Evolutionary conservation across 2,329 filamentous ascomycete species (phyloP).

Genomic region (Fusarium sp.): DNA sequence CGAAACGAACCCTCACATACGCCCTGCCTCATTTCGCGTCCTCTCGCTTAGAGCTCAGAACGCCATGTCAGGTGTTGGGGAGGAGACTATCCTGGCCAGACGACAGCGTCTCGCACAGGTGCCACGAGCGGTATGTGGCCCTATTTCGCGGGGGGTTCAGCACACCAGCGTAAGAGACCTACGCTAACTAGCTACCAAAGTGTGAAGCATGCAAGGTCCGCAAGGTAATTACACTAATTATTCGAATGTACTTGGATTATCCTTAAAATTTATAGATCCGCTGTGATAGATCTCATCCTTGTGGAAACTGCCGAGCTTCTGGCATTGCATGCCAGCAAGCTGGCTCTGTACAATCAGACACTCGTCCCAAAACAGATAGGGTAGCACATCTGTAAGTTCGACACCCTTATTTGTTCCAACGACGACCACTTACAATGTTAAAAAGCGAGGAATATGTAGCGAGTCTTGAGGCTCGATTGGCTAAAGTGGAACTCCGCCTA

Average conservation of each 20-base stretch:
- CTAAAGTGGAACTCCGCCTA: constrained; percentile 29
- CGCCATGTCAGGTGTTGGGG: constrained; percentile 22
- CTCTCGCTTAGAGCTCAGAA: not conserved
- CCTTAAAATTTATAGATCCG: constrained; percentile 21
- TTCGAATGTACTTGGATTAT: not conserved
- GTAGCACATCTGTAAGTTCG: constrained; percentile 26
- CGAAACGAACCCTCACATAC: not conserved
- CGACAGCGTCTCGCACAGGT: constrained; percentile 31
- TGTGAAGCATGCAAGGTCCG: constrained; percentile 40
- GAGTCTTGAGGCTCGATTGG: constrained; percentile 21
- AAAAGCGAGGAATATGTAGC: constrained; percentile 36
- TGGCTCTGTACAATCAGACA: constrained; percentile 14
- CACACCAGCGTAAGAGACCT: not conserved
- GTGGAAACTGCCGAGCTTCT: constrained; percentile 32
- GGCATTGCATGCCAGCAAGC: constrained; percentile 39
- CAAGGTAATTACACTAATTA: constrained; percentile 12
- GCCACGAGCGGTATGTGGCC: constrained; percentile 35
- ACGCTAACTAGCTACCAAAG: constrained; percentile 19
- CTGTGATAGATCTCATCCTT: constrained; percentile 34
- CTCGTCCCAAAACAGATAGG: constrained; percentile 28
- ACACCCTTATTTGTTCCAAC: fast-evolving
- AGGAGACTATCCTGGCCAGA: constrained; percentile 36
- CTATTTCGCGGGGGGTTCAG: not conserved
- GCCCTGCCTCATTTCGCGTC: not conserved
- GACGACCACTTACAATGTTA: not conserved